Conservation (phyloP, 371 early-diverging fungal genomes). For the Lichtheimia corymbifera region DNA sequence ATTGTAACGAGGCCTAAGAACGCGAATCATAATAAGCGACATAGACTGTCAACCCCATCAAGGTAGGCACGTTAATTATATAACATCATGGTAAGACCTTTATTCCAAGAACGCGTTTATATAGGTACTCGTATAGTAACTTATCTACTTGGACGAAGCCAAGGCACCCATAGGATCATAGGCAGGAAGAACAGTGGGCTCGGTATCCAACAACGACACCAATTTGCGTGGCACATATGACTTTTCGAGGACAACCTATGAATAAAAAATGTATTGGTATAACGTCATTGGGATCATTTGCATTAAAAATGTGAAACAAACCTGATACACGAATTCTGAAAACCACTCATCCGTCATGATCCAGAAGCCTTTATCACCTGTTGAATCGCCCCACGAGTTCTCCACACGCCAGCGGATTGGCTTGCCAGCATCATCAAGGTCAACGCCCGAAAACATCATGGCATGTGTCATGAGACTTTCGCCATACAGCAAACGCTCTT, state of each 20-base stretch:
- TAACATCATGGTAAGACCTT: no score
- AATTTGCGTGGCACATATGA: conserved; percentile 58
- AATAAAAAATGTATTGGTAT: not conserved
- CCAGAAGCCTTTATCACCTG: conserved; percentile 78
- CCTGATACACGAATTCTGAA: conserved; percentile 77
- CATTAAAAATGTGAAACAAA: conserved; percentile 2
- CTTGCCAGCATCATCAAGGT: conserved; percentile 60
- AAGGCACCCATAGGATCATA: conserved; percentile 76
- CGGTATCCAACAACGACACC: conserved; percentile 61
- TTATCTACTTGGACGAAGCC: conserved; percentile 22
- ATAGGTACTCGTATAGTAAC: no score
- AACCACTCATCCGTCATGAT: conserved; percentile 85
- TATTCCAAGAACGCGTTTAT: no score
- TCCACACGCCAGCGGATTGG: conserved; percentile 82
- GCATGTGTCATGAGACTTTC: conserved; percentile 85
- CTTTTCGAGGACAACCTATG: conserved; percentile 69
- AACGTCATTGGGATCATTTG: not conserved
- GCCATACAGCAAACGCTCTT: conserved; percentile 71
- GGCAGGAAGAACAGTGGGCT: conserved; percentile 71
- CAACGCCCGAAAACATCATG: conserved; percentile 83
- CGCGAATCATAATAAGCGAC: no score
- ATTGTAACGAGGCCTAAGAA: no score
- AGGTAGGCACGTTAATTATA: no score
- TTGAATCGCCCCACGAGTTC: conserved; percentile 75
- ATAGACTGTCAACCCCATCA: no score